Evolutionary conservation across 305 asterid species (phyloP).

Genomic region (Fraxinus sp.): DNA sequence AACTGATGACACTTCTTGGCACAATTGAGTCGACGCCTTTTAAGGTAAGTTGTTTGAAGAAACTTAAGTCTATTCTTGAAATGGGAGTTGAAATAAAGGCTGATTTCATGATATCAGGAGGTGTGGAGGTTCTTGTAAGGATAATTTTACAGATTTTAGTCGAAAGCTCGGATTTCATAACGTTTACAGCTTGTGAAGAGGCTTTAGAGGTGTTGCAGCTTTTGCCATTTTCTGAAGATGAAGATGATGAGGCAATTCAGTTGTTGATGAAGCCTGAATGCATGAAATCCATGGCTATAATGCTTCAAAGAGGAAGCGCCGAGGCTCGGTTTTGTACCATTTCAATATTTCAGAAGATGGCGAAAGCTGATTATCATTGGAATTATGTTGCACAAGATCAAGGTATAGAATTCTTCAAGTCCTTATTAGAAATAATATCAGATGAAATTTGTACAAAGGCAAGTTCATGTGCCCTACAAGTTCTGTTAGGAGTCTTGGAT

Average conservation of each 20-base stretch:
- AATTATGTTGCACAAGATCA: slow-evolving; percentile 42
- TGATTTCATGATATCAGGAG: slow-evolving; percentile 53
- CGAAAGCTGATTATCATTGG: slow-evolving; percentile 47
- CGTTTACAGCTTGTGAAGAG: slow-evolving; percentile 77
- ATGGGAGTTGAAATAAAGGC: slow-evolving; percentile 23
- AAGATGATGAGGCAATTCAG: slow-evolving; percentile 39
- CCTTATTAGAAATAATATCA: slow-evolving; percentile 62
- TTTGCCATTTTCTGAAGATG: slow-evolving; percentile 45
- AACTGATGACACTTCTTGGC: slow-evolving; percentile 17
- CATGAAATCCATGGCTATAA: slow-evolving; percentile 53
- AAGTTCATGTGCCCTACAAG: slow-evolving; percentile 56
- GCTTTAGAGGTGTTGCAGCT: slow-evolving; percentile 51
- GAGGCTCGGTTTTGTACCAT: slow-evolving; percentile 61
- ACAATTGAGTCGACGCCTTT: slow-evolving; percentile 37
- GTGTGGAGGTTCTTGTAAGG: slow-evolving; percentile 53
- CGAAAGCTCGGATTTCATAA: slow-evolving; percentile 49
- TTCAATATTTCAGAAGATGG: slow-evolving; percentile 46
- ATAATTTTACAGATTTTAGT: slow-evolving; percentile 50
- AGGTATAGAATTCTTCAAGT: slow-evolving; percentile 70
- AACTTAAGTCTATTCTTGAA: slow-evolving; percentile 31
- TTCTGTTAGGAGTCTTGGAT: slow-evolving; percentile 43
- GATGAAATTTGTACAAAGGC: slow-evolving; percentile 60
- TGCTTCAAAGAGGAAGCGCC: slow-evolving; percentile 69
- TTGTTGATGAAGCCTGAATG: slow-evolving; percentile 47
- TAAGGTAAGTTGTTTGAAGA: slow-evolving; percentile 42